phyloP scores from a whole-genome alignment of 371 early-diverging fungal genomes.

The Mortierella sp. region DNA sequence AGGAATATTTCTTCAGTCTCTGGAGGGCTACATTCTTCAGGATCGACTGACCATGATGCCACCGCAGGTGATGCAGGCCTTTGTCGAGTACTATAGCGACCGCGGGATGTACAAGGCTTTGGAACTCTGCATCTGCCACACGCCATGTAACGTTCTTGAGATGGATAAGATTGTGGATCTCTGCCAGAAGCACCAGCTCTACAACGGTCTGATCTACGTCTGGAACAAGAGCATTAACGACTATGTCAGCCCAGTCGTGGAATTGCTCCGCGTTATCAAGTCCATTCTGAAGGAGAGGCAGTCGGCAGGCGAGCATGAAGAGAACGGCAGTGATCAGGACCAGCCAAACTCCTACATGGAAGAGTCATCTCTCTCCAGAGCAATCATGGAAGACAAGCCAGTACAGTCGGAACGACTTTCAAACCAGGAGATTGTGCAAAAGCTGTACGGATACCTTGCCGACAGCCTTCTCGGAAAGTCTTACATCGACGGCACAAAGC shows the following conservation, averaged over 20 bases:
- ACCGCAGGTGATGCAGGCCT: conserved; percentile 79
- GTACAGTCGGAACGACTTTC: conserved; percentile 20
- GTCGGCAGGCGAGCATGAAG: background rate
- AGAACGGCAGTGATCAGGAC: background rate
- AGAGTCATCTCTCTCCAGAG: background rate
- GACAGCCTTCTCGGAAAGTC: conserved; percentile 80
- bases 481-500: conserved; percentile 73
- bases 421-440: conserved; percentile 66
- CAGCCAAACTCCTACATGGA: background rate
- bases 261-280: conserved; percentile 76
- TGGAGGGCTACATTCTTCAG: conserved; percentile 75
- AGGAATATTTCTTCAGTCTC: conserved; percentile 73
- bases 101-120: conserved; percentile 70
- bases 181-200: conserved; percentile 75
- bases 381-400: conserved; percentile 18
- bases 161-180: conserved; percentile 79
- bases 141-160: conserved; percentile 80
- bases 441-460: conserved; percentile 80
- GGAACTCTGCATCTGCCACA: conserved; percentile 83
- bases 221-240: conserved; percentile 84
- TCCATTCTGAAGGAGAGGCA: conserved; percentile 61
- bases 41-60: conserved; percentile 72
- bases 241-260: conserved; percentile 85
- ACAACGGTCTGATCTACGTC: conserved; percentile 83
- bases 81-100: conserved; percentile 72